A percentile compares a stretch with the other conserved stretches of the same genome.
phyloP scores from a whole-genome alignment of 2,329 filamentous ascomycete genomes.

The Penicillium decumbens region DNA sequence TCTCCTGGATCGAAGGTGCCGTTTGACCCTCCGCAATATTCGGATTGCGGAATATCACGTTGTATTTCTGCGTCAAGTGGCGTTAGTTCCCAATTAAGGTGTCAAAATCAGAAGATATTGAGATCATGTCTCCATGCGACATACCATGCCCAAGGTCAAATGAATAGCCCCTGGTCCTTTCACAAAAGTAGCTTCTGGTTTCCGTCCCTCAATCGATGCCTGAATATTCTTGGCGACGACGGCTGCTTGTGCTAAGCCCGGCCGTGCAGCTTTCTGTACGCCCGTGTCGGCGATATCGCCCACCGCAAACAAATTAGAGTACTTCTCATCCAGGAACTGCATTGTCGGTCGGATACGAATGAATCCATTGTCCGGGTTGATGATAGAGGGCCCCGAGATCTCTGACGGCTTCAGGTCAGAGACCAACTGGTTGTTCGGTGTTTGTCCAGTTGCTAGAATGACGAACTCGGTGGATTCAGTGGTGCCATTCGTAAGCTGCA shows the following conservation, averaged over 20 bases:
- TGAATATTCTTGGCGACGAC: conserved; percentile 34
- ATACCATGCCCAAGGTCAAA: conserved; percentile 33
- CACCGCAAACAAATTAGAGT: conserved; percentile 33
- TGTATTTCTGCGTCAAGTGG: conserved; percentile 27
- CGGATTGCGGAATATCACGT: conserved; percentile 38
- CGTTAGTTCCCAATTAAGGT: conserved; percentile 3
- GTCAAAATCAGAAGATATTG: background rate
- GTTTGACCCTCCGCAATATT: conserved; percentile 32
- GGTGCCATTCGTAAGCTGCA: conserved; percentile 31
- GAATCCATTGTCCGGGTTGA: conserved; percentile 35
- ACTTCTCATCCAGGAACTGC: conserved; percentile 31
- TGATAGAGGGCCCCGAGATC: conserved; percentile 15
- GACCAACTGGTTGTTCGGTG: conserved; percentile 44
- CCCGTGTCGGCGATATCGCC: conserved; percentile 38
- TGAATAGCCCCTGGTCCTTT: conserved; percentile 33
- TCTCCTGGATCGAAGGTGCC: conserved; percentile 31
- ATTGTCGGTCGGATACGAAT: conserved; percentile 33
- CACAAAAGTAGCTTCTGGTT: conserved; percentile 23
- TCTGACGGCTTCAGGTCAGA: conserved; percentile 26
- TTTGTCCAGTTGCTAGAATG: conserved; percentile 48
- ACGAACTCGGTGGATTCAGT: conserved; percentile 37
- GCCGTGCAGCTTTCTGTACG: conserved; percentile 34
- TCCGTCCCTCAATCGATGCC: conserved; percentile 29
- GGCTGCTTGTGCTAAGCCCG: conserved; percentile 30
- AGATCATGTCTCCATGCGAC: conserved; percentile 2